Base-by-base conservation (phyloP, 1,284 basidiomycete species). In the Cystobasidium sp. region DNA sequence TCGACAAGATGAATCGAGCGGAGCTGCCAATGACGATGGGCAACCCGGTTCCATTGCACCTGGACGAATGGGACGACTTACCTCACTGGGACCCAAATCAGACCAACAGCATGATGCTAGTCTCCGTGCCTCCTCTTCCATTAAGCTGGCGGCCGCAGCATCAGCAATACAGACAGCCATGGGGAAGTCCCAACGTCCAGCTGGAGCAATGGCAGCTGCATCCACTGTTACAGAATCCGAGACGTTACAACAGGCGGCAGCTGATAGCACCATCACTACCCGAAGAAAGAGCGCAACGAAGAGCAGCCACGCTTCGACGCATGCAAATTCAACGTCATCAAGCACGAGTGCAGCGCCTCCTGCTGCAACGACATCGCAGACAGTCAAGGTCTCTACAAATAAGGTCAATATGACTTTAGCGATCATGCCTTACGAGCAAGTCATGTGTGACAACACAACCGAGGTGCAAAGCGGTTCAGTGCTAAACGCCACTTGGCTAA, bases 391-490 rank as follows among this genome's bases (percentile, higher is more conserved):
- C 31, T 47, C 51, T 18, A 16, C 44, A 18, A 56, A 55, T 31
- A 73, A 73, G n/a, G 44, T 73, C 39, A 73, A 73, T 43, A 62
- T 73, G 51, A 73, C 70, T 9, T 46, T 73, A 39, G 70, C 70
- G 1, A 18, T 20, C 9, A 73, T 73, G 70, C 70, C 56, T 16
- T 65, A 65, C 49, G 43, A 44, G 6, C 70, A 73, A 51, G 41
- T 51, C 24, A 53, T 73, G 41, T 73, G 70, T 52, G 37, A 49
- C 1, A 59, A 73, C 24, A 73, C 20, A 39, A 66, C 37, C 37
- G 44, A 73, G 41, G 63, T 73, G 16, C 52, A 55, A n/a, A 65
- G 62, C 39, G 70, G 62, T 31, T 58, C 62, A 37, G 49, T 56
- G n/a, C 6, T 73, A 4, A 73, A 73, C 37, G 62, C 62, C 8